Evolutionary conservation across 2,329 filamentous ascomycete genomes (phyloP).

Genomic region (Fusarium sp.): DNA sequence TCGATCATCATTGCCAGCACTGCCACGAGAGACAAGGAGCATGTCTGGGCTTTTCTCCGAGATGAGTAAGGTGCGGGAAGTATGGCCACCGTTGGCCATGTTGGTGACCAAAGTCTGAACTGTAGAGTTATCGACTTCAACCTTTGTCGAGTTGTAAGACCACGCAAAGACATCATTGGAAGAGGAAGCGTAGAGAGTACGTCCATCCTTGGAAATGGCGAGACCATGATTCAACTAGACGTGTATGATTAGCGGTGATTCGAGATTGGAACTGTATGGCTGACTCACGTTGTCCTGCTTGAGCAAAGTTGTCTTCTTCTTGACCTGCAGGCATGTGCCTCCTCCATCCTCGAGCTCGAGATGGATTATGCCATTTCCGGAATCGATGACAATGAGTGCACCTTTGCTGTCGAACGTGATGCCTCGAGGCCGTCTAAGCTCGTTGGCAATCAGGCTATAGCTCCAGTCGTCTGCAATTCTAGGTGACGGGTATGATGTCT

Average conservation of each 20-base stretch:
- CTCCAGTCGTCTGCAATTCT: conserved; percentile 57
- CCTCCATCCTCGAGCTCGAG: conserved; percentile 56
- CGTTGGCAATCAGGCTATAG: conserved; percentile 56
- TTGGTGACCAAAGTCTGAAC: conserved; percentile 66
- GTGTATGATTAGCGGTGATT: conserved; percentile 3
- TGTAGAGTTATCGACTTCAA: conserved; percentile 56
- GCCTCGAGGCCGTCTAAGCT: conserved; percentile 56
- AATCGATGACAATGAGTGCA: conserved; percentile 59
- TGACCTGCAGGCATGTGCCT: conserved; percentile 55
- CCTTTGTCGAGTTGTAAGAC: conserved; percentile 68
- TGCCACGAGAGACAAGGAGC: conserved; percentile 75
- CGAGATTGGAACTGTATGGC: neutral
- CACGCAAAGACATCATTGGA: conserved; percentile 70
- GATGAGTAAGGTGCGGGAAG: conserved; percentile 73
- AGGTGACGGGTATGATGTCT: conserved; percentile 52
- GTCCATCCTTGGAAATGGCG: conserved; percentile 63
- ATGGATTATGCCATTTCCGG: conserved; percentile 55
- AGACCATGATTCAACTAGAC: conserved; percentile 66
- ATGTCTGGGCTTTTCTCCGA: conserved; percentile 64
- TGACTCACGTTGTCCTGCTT: conserved; percentile 50
- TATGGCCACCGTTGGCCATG: conserved; percentile 72
- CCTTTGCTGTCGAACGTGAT: conserved; percentile 60
- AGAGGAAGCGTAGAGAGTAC: conserved; percentile 68
- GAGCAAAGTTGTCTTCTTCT: conserved; percentile 52
- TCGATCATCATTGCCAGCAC: conserved; percentile 70